Percentiles rank a stretch among this genome's conserved stretches.
phyloP scores from a whole-genome alignment of 2,329 filamentous ascomycete species.

The Cladophialophora immunda region DNA sequence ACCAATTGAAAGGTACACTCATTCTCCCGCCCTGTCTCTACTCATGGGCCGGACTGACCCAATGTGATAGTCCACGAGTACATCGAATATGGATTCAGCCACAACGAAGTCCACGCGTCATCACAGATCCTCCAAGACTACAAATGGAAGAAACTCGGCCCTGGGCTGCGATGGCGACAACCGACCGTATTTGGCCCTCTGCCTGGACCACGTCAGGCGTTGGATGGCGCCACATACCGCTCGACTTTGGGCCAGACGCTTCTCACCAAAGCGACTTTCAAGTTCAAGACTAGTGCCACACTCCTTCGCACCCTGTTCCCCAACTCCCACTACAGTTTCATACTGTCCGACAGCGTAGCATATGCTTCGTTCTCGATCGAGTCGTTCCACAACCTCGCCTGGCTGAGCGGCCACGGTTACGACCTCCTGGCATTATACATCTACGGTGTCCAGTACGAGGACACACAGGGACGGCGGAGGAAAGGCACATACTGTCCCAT shows the following conservation, averaged over 20 bases:
- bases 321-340: slow-evolving; percentile 51
- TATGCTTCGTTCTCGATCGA: slow-evolving; percentile 55
- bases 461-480: slow-evolving; percentile 57
- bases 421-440: slow-evolving; percentile 67
- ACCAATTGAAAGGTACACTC: too few species aligned
- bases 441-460: slow-evolving; percentile 67
- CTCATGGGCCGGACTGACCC: too few species aligned
- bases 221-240: slow-evolving; percentile 45
- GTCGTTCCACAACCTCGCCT: slow-evolving; percentile 62
- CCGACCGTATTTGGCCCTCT: slow-evolving; percentile 19
- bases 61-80: too few species aligned
- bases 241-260: too few species aligned
- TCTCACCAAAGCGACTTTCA: too few species aligned
- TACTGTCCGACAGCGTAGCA: slow-evolving; percentile 54
- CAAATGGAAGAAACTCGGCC: too few species aligned
- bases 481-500: slow-evolving; percentile 65
- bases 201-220: slow-evolving; percentile 46
- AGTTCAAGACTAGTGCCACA: slow-evolving; percentile 62
- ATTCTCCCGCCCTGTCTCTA: too few species aligned
- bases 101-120: too few species aligned
- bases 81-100: too few species aligned
- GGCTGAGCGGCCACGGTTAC: slow-evolving; percentile 69
- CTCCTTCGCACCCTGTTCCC: slow-evolving; percentile 61
- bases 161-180: too few species aligned
- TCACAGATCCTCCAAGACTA: too few species aligned